Percentiles rank a stretch among this genome's conserved stretches.
Conservation (phyloP, 106 monocot genomes). For the Dioscorea zingiberensis region DNA sequence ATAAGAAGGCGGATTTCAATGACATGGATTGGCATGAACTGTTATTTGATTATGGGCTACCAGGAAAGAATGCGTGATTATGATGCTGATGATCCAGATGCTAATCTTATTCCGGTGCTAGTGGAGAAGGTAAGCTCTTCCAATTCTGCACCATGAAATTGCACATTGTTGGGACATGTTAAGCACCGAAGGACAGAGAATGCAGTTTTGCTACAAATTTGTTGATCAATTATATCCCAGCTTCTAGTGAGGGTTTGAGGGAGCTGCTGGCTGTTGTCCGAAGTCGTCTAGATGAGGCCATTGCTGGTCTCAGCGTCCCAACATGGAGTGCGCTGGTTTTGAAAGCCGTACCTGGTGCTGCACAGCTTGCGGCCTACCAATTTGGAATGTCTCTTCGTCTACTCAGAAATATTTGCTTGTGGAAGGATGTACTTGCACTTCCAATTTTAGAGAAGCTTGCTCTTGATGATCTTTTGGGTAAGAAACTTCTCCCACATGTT, state of each 20-base stretch:
- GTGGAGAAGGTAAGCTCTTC: conserved; percentile 95
- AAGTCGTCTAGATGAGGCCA: conserved; percentile 49
- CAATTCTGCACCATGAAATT: conserved; percentile 78
- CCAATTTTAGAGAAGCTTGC: conserved; percentile 76
- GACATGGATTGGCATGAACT: conserved; percentile 88
- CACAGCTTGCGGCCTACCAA: conserved; percentile 65
- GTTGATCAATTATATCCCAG: conserved; percentile 62
- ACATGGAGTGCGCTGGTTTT: conserved; percentile 54
- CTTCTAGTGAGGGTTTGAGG: conserved; percentile 51
- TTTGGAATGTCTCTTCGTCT: conserved; percentile 76
- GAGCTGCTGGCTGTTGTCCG: conserved; percentile 53
- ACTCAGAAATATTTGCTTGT: conserved; percentile 80
- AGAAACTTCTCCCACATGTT: conserved; percentile 74
- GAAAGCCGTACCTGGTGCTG: conserved; percentile 70
- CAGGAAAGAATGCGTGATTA: conserved; percentile 22
- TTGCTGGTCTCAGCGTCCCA: conserved; percentile 44
- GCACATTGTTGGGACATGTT: conserved; percentile 82
- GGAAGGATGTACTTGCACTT: conserved; percentile 67
- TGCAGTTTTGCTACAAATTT: conserved; percentile 69
- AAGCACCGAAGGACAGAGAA: conserved; percentile 70
- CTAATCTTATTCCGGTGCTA: conserved; percentile 66
- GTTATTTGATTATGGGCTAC: conserved; percentile 68
- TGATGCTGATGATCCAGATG: conserved; percentile 66
- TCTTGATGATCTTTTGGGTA: conserved; percentile 62
- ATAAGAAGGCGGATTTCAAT: conserved; percentile 51